Evolutionary conservation across 2,329 filamentous ascomycete genomes (phyloP).

Genomic region (Aspergillus sp.): DNA sequence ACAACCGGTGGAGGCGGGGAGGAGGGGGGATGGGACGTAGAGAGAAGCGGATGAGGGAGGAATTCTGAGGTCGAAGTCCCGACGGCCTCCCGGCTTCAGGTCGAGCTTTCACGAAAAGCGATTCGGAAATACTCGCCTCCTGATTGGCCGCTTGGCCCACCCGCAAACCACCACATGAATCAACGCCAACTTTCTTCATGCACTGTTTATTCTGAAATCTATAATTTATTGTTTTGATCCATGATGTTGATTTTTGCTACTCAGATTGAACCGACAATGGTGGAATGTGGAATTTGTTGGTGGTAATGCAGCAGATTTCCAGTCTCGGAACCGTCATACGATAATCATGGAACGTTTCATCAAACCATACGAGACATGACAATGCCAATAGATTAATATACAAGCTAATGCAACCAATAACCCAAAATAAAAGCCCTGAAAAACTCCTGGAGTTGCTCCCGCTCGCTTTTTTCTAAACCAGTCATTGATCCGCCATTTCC

Average conservation of each 20-base stretch:
- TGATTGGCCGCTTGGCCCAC: slow-evolving; percentile 37
- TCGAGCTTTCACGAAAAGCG: slow-evolving; percentile 38
- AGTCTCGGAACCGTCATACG: not conserved
- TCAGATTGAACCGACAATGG: not conserved
- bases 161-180: not conserved
- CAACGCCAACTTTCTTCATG: slow-evolving; percentile 5
- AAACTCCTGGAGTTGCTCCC: not conserved
- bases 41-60: slow-evolving; percentile 30
- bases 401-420: slow-evolving; percentile 3
- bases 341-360: not conserved
- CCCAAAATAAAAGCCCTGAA: slow-evolving; percentile 12
- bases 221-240: too few relatives aligned
- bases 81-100: slow-evolving; percentile 27
- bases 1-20: slow-evolving; percentile 20
- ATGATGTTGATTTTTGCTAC: too few relatives aligned
- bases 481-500: slow-evolving; percentile 53
- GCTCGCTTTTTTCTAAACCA: not conserved
- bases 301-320: not conserved
- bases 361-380: not conserved
- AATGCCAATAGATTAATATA: not conserved
- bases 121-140: slow-evolving; percentile 37
- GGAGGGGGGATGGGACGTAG: slow-evolving; percentile 19
- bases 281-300: not conserved
- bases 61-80: slow-evolving; percentile 41
- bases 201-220: not conserved